Percentiles rank a stretch among this genome's conserved stretches.
phyloP scores from a whole-genome alignment of 2,329 filamentous ascomycete species.

The Penicillium expansum region DNA sequence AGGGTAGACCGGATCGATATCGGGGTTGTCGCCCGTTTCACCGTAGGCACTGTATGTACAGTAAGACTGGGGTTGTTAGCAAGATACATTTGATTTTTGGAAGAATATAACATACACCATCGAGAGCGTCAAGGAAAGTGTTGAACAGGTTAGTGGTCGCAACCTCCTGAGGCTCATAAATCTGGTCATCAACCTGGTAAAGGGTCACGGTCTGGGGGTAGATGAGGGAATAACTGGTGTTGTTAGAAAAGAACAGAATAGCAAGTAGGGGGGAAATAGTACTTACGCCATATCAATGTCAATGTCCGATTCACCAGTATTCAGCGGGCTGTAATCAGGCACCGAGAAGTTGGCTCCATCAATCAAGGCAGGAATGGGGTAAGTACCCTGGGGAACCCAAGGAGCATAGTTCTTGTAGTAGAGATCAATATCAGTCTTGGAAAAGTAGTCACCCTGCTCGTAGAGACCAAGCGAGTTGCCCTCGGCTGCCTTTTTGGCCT shows the following conservation, averaged over 20 bases:
- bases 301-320: conserved; percentile 51
- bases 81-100: not conserved
- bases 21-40: conserved; percentile 49
- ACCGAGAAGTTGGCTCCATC: conserved; percentile 46
- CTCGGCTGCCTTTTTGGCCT: conserved; percentile 36
- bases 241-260: not conserved
- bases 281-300: conserved; percentile 54
- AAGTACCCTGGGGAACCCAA: conserved; percentile 42
- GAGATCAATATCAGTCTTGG: conserved; percentile 49
- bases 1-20: conserved; percentile 53
- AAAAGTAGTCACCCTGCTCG: conserved; percentile 54
- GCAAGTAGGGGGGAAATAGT: not conserved
- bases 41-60: conserved; percentile 53
- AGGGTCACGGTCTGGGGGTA: conserved; percentile 53
- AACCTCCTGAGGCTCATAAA: conserved; percentile 39
- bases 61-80: conserved; percentile 40
- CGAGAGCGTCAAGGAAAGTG: conserved; percentile 53
- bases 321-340: conserved; percentile 33
- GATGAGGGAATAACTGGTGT: conserved; percentile 44
- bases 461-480: conserved; percentile 55
- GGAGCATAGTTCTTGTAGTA: conserved; percentile 50
- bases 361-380: conserved; percentile 49
- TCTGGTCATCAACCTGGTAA: conserved; percentile 51
- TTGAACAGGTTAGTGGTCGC: conserved; percentile 39
- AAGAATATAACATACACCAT: conserved; percentile 36